Evolutionary conservation across 2,329 filamentous ascomycete species (phyloP), one percentile per base, ranked within the genome.

Genomic region (Diaporthe ilicicola): DNA sequence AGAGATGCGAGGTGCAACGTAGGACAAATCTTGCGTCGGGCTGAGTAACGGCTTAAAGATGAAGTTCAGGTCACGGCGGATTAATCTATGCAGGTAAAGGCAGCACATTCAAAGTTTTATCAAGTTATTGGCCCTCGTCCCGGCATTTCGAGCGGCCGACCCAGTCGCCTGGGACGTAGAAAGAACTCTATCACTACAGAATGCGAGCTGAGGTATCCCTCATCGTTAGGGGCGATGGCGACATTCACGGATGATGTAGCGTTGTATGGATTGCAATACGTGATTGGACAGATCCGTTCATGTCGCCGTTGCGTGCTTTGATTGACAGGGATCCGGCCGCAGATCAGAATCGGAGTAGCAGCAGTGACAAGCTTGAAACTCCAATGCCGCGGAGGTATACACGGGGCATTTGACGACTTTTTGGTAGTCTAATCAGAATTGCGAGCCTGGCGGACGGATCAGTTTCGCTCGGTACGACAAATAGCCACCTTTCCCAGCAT

Each of bases 191-290:
- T 29, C 4, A 24, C 27, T 37, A 12, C 29, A 24, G 19, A 42
- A 15, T 37, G 56, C 27, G n/a, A 34, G n/a, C 46, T 44, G 29
- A 59, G 34, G 27, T 55, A 67, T 59, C 61, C 37, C 67, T 56
- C 55, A 72, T 73, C 65, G 59, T 34, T 71, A 71, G 69, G 69
- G 64, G 71, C 69, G 51, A 73, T 73, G 69, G 69, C 69, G 71
- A 64, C 69, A 73, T 73, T 22, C 50, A 27, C 22, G 42, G 39
- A 70, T 46, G 27, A 72, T 56, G 37, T 42, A 29, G 46, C 24
- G 19, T 22, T 65, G 27, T 29, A 9, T 13, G n/a, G 29, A 13
- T 15, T 24, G 50, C 46, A 48, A 67, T 34, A 55, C 51, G 39
- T 65, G 68, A 72, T 68, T 72, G 64, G 68, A 54, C 44, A 46